A percentile compares a stretch with the other conserved stretches of the same genome.
Evolutionary conservation across 2,329 filamentous ascomycete genomes (phyloP).

Genomic region (Ophiosphaerella narmari): DNA sequence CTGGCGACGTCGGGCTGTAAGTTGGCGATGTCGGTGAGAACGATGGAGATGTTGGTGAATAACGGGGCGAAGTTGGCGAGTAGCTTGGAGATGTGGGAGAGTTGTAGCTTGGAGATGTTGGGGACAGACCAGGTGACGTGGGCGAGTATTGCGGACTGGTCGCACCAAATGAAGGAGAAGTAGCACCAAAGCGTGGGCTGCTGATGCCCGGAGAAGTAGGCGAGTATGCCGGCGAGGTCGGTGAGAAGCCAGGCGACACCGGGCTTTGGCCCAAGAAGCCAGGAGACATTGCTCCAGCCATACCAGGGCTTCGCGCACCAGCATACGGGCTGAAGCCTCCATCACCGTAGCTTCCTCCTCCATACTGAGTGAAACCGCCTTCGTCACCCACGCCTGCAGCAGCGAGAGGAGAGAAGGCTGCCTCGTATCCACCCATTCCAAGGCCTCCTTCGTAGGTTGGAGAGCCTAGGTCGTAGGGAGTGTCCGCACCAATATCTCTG

Average conservation of each 20-base stretch:
- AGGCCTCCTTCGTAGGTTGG: conserved; percentile 65
- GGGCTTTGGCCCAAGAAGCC: conserved; percentile 47
- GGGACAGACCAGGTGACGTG: conserved; percentile 59
- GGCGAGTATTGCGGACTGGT: conserved; percentile 65
- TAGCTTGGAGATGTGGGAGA: conserved; percentile 60
- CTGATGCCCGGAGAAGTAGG: conserved; percentile 71
- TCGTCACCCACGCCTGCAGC: conserved; percentile 64
- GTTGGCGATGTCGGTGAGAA: conserved; percentile 53
- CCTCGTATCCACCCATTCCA: conserved; percentile 64
- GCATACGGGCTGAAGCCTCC: conserved; percentile 70
- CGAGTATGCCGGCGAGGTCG: conserved; percentile 49
- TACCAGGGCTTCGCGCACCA: conserved; percentile 65
- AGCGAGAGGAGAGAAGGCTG: conserved; percentile 75
- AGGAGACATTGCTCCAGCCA: conserved; percentile 41
- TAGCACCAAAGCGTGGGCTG: conserved; percentile 58
- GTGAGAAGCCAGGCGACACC: conserved; percentile 53
- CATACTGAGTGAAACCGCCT: conserved; percentile 67
- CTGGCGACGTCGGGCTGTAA: conserved; percentile 55
- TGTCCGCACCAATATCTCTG: conserved; percentile 74
- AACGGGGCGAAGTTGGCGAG: conserved; percentile 58
- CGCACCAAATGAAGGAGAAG: conserved; percentile 58
- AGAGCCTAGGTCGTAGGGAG: conserved; percentile 81
- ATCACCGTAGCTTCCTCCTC: conserved; percentile 64
- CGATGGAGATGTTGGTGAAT: conserved; percentile 56
- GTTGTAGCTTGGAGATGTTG: conserved; percentile 59